Evolutionary conservation across 2,329 filamentous ascomycete genomes (phyloP).

Genomic region (Exophiala aquamarina): DNA sequence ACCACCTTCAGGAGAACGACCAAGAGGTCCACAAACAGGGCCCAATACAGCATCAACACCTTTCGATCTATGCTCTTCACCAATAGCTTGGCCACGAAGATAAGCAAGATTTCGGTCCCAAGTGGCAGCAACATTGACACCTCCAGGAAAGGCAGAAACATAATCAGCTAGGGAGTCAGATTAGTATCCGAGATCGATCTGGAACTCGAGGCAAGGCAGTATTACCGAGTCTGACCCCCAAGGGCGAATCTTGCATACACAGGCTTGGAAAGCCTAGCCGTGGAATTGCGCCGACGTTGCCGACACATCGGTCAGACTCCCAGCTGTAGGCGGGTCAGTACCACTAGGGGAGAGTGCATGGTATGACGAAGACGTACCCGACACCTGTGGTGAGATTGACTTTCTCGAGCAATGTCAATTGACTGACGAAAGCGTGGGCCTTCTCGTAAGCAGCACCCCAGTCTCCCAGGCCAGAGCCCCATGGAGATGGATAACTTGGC

Average conservation of each 20-base stretch:
- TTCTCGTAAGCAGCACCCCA: conserved; percentile 76
- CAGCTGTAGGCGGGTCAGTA: conserved; percentile 48
- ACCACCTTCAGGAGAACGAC: conserved; percentile 66
- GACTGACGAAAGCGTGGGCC: conserved; percentile 76
- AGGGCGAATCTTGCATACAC: conserved; percentile 84
- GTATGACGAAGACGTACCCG: conserved; percentile 57
- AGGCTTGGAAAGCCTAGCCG: conserved; percentile 66
- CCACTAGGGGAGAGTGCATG: background rate
- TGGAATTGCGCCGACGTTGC: conserved; percentile 59
- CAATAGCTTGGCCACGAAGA: conserved; percentile 70
- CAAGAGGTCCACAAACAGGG: conserved; percentile 73
- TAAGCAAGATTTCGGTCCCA: conserved; percentile 74
- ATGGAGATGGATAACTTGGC: conserved; percentile 82
- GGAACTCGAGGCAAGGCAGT: too few relatives aligned
- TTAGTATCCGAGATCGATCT: conserved; percentile 20
- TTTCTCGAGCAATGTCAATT: conserved; percentile 82
- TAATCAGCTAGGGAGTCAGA: conserved; percentile 62
- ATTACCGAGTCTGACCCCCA: conserved; percentile 70
- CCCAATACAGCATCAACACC: conserved; percentile 74
- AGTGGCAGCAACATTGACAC: conserved; percentile 77
- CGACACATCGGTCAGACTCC: conserved; percentile 72
- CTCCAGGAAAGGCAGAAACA: conserved; percentile 76
- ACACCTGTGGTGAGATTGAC: conserved; percentile 92
- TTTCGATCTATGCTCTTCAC: conserved; percentile 70
- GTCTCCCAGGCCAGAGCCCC: conserved; percentile 71